These are phyloP conservation scores for Pseudocercospora eumusae DNA, from an alignment of 2,329 filamentous ascomycete species.

Conservation along the genomic window DNA sequence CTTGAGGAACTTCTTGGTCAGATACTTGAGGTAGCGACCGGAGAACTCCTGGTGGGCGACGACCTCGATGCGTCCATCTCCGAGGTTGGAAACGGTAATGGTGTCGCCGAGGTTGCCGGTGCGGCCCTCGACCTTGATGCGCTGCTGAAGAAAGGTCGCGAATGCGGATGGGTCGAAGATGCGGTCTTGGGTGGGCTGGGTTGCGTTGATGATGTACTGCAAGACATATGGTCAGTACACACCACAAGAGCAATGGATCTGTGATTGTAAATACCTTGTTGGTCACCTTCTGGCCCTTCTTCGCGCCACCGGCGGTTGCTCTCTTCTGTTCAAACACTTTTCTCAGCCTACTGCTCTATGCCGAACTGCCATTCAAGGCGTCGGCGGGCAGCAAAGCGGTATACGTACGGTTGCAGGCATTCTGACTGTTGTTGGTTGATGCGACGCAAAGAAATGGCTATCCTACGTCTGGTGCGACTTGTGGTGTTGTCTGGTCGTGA, in stretches of 20 bases:
- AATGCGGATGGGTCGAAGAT: conserved; percentile 99
- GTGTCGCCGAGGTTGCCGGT: conserved; percentile 96
- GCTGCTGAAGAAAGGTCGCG: conserved; percentile 99
- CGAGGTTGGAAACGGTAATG: conserved; percentile 84
- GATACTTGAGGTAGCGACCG: conserved; percentile 99
- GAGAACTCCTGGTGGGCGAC: conserved; percentile 97
- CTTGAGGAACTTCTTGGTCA: conserved; percentile 99
- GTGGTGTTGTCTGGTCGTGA: neutral
- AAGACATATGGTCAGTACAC: conserved; percentile 9
- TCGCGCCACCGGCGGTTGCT: conserved; percentile 47
- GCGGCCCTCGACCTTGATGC: conserved; percentile 99
- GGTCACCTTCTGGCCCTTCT: conserved; percentile 69
- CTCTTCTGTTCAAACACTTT: conserved; percentile 56
- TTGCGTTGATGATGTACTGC: conserved; percentile 99
- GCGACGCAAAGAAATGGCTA: conserved; percentile 82
- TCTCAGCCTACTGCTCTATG: conserved; percentile 82
- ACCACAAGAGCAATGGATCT: conserved; percentile 2
- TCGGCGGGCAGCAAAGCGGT: conserved; percentile 93
- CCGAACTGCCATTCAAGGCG: conserved; percentile 40
- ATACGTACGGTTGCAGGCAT: conserved; percentile 94
- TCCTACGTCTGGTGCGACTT: conserved; percentile 67
- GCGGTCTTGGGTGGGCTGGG: conserved; percentile 97
- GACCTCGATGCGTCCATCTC: conserved; percentile 97
- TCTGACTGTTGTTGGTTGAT: conserved; percentile 53
- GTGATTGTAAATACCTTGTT: conserved; percentile 66